Evolutionary conservation across 164 flowering plant genomes (phyloP), one percentile per base, ranked within the genome.

Genomic region (Magnolia kwangsiensis): DNA sequence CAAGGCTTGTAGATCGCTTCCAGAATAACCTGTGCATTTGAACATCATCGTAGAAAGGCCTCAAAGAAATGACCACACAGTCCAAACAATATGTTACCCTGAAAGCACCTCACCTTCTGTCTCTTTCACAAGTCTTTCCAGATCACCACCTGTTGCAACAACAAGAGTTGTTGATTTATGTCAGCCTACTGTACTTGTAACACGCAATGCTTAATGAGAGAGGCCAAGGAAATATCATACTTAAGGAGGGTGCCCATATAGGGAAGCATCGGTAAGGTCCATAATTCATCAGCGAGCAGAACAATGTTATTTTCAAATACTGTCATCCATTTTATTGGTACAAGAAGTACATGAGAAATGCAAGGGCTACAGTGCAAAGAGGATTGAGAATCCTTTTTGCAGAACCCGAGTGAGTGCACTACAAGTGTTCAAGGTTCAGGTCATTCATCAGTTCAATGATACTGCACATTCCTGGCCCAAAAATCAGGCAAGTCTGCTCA

Each of bases 1-100:
- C 82, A 94, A 85, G 27, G 98, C 99, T 86, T 93, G 95, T 55
- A 96, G 81, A 85, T 96, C 99, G 72, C 99, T 96, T 70, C 99
- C 99, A 73, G 99, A 94, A 84, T 96, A 96, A 70, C 99, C 99
- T 96, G 61, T 45, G 67, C 59, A 71, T 78, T 74, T 27, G 61
- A 55, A 76, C 3, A 73, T 11, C 51, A 31, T 49, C 24, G 50
- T 9, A 71, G 61, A 45, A 50, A 71, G 20, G 72, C 20, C 14
- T 16, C 11, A 50, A 8, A 18, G 19, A 49, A 21, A 71, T 50
- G 73, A 18, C 3, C 3, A 50, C 18, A 16, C 61, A 50, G 3
- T 18, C 16, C n/a, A 31, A 50, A 77, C 51, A 55, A 45, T 21
- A 72, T 24, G 51, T 6, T 1, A 71, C 14, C 67, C n/a, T 51